phyloP scores from a whole-genome alignment of 106 monocot species.

The Narthecium ossifragum region DNA sequence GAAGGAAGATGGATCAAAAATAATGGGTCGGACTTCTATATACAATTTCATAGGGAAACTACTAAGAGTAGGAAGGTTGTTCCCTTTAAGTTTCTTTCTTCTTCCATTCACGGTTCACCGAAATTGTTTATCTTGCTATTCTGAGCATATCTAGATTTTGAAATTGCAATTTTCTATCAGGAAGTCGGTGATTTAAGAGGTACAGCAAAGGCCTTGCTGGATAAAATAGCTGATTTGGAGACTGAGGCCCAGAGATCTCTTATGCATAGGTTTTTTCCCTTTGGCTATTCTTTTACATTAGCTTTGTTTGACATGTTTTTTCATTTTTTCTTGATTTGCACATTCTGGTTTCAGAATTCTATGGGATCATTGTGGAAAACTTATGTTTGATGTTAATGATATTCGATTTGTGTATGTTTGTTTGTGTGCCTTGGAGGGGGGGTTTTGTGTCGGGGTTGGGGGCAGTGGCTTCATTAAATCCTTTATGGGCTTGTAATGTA shows the following conservation, averaged over 20 bases:
- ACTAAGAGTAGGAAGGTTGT: conserved; percentile 36
- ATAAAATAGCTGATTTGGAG: conserved; percentile 73
- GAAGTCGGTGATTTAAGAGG: conserved; percentile 69
- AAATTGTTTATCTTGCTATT: neutral
- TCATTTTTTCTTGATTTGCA: too few relatives aligned
- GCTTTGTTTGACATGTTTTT: too few relatives aligned
- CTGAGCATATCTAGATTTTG: neutral
- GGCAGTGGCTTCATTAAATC: too few relatives aligned
- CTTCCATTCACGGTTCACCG: neutral
- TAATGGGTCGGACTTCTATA: conserved; percentile 73
- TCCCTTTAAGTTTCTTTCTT: conserved; percentile 1
- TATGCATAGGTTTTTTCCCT: conserved; percentile 99
- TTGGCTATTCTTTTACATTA: too few relatives aligned
- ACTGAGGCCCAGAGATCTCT: conserved; percentile 80
- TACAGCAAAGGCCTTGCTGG: conserved; percentile 71
- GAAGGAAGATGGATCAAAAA: conserved; percentile 83
- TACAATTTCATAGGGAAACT: conserved; percentile 40
- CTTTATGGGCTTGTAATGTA: too few relatives aligned
- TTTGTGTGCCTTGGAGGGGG: too few relatives aligned
- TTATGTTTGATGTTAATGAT: too few relatives aligned
- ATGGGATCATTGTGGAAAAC: too few relatives aligned
- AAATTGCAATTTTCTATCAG: conserved; percentile 25
- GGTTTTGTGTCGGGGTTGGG: too few relatives aligned
- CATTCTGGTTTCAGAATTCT: too few relatives aligned
- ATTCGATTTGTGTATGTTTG: too few relatives aligned